Percentiles rank a stretch among this genome's conserved stretches.
phyloP scores from a whole-genome alignment of 805 yeast genomes.

The Cephaloascus fragrans region DNA sequence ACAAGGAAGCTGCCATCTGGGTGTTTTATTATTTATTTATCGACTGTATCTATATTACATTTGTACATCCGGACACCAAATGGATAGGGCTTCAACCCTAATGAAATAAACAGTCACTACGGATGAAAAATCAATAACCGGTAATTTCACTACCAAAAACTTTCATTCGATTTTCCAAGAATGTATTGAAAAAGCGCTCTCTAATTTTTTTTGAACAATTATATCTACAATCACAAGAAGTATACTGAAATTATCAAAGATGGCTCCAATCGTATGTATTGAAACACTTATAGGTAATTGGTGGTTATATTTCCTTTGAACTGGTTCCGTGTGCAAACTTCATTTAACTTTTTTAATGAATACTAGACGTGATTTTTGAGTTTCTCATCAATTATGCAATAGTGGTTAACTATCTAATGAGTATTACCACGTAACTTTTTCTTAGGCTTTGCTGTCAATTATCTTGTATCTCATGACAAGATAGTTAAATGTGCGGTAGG shows the following conservation, averaged over 20 bases:
- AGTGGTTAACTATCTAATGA: constrained; percentile 6
- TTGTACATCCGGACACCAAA: too few relatives aligned
- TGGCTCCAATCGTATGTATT: constrained; percentile 91
- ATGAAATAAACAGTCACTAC: too few relatives aligned
- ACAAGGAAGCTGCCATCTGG: too few relatives aligned
- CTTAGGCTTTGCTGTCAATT: constrained; percentile 37
- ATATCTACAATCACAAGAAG: too few relatives aligned
- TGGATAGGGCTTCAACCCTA: too few relatives aligned
- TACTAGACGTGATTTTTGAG: neutral
- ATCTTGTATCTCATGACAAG: constrained; percentile 3
- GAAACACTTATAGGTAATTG: constrained; percentile 11
- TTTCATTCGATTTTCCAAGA: too few relatives aligned
- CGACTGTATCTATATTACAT: too few relatives aligned
- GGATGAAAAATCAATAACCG: too few relatives aligned
- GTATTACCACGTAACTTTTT: constrained; percentile 20
- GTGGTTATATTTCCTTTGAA: constrained; percentile 18
- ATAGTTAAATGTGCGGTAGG: constrained; percentile 53
- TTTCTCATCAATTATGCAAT: constrained; percentile 1
- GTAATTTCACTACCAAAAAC: too few relatives aligned
- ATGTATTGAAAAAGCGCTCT: too few relatives aligned
- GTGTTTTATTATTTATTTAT: too few relatives aligned
- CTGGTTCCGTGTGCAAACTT: constrained; percentile 15
- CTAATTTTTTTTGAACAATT: too few relatives aligned
- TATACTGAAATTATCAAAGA: constrained; percentile 28
- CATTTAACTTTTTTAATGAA: neutral